A percentile compares a stretch with the other conserved stretches of the same genome.
Evolutionary conservation across 306 rosid genomes (phyloP).

Genomic region (Quercus suber): DNA sequence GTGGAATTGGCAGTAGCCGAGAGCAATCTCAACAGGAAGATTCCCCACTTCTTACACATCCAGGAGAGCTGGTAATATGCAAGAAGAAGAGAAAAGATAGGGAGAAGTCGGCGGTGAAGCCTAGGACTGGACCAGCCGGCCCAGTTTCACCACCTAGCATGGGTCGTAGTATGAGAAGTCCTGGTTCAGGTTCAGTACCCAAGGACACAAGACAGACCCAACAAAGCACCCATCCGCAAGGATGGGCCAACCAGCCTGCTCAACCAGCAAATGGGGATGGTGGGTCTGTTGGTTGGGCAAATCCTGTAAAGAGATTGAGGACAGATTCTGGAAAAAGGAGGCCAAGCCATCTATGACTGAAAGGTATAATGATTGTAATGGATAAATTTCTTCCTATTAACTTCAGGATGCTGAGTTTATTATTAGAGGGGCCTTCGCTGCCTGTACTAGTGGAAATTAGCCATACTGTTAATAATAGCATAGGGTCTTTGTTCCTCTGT

Average conservation of each 20-base stretch:
- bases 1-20: slow-evolving; percentile 48
- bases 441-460: slow-evolving; percentile 29
- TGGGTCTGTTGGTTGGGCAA: slow-evolving; percentile 80
- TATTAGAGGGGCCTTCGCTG: slow-evolving; percentile 30
- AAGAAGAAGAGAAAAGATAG: slow-evolving; percentile 92
- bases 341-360: slow-evolving; percentile 69
- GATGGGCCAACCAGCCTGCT: slow-evolving; percentile 53
- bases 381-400: slow-evolving; percentile 16
- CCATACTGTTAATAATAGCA: slow-evolving; percentile 47
- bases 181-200: slow-evolving; percentile 46
- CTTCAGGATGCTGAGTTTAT: slow-evolving; percentile 26
- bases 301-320: slow-evolving; percentile 79
- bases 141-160: slow-evolving; percentile 73
- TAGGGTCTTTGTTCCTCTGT: slow-evolving; percentile 37
- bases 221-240: slow-evolving; percentile 52
- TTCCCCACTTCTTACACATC: slow-evolving; percentile 65
- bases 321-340: slow-evolving; percentile 95
- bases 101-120: slow-evolving; percentile 60
- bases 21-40: slow-evolving; percentile 73
- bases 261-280: slow-evolving; percentile 58
- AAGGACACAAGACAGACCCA: slow-evolving; percentile 60
- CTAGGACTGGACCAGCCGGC: slow-evolving; percentile 56
- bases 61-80: slow-evolving; percentile 92
- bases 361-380: slow-evolving; percentile 23
- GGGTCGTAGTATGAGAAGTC: slow-evolving; percentile 58